phyloP scores from a whole-genome alignment of 345 rosid genomes.

The Moricandia moricandioides region DNA sequence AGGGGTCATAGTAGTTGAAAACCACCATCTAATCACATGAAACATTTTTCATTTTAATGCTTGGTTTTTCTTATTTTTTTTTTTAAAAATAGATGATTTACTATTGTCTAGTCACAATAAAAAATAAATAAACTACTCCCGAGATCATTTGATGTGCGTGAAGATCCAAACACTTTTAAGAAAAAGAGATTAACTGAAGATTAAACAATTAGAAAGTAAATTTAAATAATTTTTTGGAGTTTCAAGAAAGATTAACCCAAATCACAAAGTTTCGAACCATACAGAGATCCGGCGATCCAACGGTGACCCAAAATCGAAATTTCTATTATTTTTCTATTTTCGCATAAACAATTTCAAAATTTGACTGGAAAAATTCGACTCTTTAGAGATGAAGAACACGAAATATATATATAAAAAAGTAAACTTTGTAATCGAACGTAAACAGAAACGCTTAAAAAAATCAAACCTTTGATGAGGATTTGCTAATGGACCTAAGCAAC shows the following conservation, averaged over 20 bases:
- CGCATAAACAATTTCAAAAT: neutral
- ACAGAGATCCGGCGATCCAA: slow-evolving; percentile 24
- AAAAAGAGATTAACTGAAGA: neutral
- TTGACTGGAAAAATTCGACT: slow-evolving; percentile 7
- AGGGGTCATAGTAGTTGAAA: slow-evolving; percentile 18
- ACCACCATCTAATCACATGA: slow-evolving; percentile 4
- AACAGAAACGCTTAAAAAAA: no score
- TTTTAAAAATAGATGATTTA: neutral
- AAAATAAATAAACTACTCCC: neutral
- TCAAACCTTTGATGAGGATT: slow-evolving; percentile 62
- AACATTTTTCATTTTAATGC: neutral
- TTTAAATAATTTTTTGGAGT: neutral
- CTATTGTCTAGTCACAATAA: neutral
- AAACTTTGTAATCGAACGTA: no score
- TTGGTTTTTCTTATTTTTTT: neutral
- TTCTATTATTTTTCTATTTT: no score
- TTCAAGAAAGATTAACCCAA: neutral
- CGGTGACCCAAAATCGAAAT: slow-evolving; percentile 27
- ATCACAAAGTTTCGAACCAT: slow-evolving; percentile 19
- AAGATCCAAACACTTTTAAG: neutral
- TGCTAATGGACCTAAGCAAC: slow-evolving; percentile 50
- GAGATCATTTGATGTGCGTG: slow-evolving; percentile 26
- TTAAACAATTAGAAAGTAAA: neutral
- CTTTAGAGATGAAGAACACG: neutral
- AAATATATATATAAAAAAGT: neutral